These are phyloP conservation scores for Castanopsis chinensis DNA, from an alignment of 306 rosid species.

Conservation along the genomic window DNA sequence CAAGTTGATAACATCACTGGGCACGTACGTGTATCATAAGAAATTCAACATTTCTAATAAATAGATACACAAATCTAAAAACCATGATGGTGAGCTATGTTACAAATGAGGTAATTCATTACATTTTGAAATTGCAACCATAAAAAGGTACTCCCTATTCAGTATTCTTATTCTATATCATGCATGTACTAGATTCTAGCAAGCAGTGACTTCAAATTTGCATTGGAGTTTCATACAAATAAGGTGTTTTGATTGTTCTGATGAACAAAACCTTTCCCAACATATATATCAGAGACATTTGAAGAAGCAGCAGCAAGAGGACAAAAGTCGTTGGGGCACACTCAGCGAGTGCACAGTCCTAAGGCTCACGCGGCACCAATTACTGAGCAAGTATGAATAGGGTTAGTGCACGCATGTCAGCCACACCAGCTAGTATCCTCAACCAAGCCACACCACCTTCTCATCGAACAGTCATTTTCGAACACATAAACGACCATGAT, in stretches of 20 bases:
- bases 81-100: too few relatives aligned
- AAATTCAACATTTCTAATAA: too few relatives aligned
- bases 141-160: too few relatives aligned
- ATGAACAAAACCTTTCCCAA: background rate
- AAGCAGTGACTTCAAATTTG: background rate
- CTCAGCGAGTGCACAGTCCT: background rate
- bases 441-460: conserved; percentile 3
- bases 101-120: too few relatives aligned
- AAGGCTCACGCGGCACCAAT: background rate
- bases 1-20: too few relatives aligned
- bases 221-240: background rate
- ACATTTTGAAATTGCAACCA: too few relatives aligned
- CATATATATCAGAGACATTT: background rate
- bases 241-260: background rate
- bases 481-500: conserved; percentile 21
- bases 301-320: background rate
- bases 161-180: too few relatives aligned
- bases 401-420: conserved; percentile 26
- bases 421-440: background rate
- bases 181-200: too few relatives aligned
- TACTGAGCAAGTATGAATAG: background rate
- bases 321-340: background rate
- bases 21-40: too few relatives aligned
- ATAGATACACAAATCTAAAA: too few relatives aligned
- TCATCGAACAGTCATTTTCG: conserved; percentile 36